Evolutionary conservation across 805 yeast species (phyloP).

Genomic region (Yarrowia bubula): DNA sequence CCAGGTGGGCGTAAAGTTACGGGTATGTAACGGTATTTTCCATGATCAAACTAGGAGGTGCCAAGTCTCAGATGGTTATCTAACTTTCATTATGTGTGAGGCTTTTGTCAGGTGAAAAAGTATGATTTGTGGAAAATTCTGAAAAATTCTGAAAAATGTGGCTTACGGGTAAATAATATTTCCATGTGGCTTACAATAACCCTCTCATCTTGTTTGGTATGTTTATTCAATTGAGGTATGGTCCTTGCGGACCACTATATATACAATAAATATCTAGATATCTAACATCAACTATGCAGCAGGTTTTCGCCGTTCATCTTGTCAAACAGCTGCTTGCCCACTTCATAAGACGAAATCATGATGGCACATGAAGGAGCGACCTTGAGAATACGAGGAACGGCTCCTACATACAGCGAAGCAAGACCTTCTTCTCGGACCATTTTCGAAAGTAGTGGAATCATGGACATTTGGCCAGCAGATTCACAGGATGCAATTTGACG

Average conservation of each 20-base stretch:
- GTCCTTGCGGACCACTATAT: neutral
- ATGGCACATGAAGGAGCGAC: slow-evolving; percentile 98
- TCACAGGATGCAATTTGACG: slow-evolving; percentile 53
- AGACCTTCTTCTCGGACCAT: slow-evolving; percentile 74
- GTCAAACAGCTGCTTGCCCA: slow-evolving; percentile 63
- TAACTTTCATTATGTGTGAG: too few relatives aligned
- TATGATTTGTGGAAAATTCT: too few relatives aligned
- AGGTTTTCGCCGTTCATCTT: slow-evolving; percentile 29
- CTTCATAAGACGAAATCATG: slow-evolving; percentile 93
- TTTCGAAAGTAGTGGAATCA: slow-evolving; percentile 62
- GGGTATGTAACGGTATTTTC: too few relatives aligned
- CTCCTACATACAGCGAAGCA: slow-evolving; percentile 82
- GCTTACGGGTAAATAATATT: too few relatives aligned
- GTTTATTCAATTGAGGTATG: too few relatives aligned
- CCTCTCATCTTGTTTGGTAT: too few relatives aligned
- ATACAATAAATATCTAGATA: slow-evolving; percentile 10
- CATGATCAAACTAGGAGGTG: too few relatives aligned
- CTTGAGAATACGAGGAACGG: slow-evolving; percentile 80
- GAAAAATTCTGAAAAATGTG: too few relatives aligned
- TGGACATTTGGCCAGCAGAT: slow-evolving; percentile 43
- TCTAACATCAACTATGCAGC: slow-evolving; percentile 10
- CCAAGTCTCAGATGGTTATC: too few relatives aligned
- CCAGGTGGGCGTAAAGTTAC: too few relatives aligned
- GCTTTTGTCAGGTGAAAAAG: too few relatives aligned
- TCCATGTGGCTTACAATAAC: too few relatives aligned